Base-by-base conservation (phyloP, 2,329 filamentous ascomycete species). In the Colletotrichum theobromicola region DNA sequence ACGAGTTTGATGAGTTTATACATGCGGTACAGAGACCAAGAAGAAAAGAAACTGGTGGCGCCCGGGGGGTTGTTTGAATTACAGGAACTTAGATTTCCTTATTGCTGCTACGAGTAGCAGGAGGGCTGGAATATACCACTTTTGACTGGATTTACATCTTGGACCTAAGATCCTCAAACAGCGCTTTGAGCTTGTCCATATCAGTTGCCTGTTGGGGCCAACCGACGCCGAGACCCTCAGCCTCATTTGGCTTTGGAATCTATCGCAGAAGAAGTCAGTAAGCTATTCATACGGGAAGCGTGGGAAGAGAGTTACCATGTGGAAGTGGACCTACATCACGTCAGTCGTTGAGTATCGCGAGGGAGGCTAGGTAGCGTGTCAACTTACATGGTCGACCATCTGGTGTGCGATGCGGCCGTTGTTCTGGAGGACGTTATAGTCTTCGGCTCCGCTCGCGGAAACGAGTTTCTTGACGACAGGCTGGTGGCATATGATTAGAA, bases 391-490 rank as follows among this genome's bases (percentile, higher is more conserved):
- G 78, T 95, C 94, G 76, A 99, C 96, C 77, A 94, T 88, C 87
- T 98, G 97, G 84, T 99, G 97, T 21, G 97, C 97, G 80, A 96
- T 91, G 26, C 91, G 88, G 67, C 97, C 97, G 81, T 99, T 99
- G 87, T 99, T 99, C 87, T 99, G 97, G 74, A 99, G 87, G 63
- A 99, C 90, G 82, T 99, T 99, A 89, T 95, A 99, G 84, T 98
- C 90, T 66, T 88, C 87, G 5, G 94, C 93, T 46, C 94, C 94
- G 5, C 91, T 92, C 32, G 95, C 96, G 24, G 88, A 85, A 63
- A 94, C 95, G 62, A 99, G 91, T 84, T 94, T 96, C 90, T 98
- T 98, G 62, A 95, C 93, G 18, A 97, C 92, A 57, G 94, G 93
- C 89, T 93, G 72, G 60, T 21, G 24, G 26, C 16, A 37, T n/a